Evolutionary conservation across 2,329 filamentous ascomycete species (phyloP), one percentile per base, ranked within the genome.

Genomic region (Scedosporium boydii): DNA sequence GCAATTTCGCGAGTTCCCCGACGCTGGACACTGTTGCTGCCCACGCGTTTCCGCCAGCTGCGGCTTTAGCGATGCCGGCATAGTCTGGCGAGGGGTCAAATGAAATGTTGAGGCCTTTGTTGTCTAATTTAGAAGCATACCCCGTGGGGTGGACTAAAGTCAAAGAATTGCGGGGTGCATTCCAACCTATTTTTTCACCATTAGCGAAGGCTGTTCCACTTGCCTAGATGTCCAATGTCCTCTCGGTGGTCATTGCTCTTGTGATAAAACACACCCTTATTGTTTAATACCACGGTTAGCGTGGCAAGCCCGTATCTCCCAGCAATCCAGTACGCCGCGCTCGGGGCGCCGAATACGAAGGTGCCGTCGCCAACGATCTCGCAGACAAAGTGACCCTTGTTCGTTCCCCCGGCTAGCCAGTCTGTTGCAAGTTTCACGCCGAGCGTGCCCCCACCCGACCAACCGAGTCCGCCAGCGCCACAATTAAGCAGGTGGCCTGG

Each of bases 401-500:
- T 75, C 59, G 76, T 74, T 41, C 70, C 71, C 66, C 75, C 73
- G 4, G 66, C 67, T 29, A 34, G 29, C 29, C 29, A 9, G 6
- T 75, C 73, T 0, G 71, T 84, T 0, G 88, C 90, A 6, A 93
- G 80, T 71, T 93, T 92, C 69, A 93, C 87, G 2, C 90, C 90
- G 3, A 93, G 73, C 0, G 88, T 87, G 60, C 78, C 90, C 14
- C 90, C 90, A 14, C 89, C 90, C 10, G 86, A 89, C 90, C 90
- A 93, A 1, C 90, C 90, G 0, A 93, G 83, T 2, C 90, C 90
- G 14, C 89, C 90, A 0, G 88, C 90, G 1, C 90, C 90, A 70
- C 89, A 93, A 71, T 92, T 93, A 69, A 93, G 85, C 87, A 87
- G 92, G 0, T 84, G 86, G 0, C 89, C 88, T 0, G 90, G 89